These are phyloP conservation scores for Xylariaceae sp. DNA, from an alignment of 2,329 filamentous ascomycete genomes.

Conservation along the genomic window DNA sequence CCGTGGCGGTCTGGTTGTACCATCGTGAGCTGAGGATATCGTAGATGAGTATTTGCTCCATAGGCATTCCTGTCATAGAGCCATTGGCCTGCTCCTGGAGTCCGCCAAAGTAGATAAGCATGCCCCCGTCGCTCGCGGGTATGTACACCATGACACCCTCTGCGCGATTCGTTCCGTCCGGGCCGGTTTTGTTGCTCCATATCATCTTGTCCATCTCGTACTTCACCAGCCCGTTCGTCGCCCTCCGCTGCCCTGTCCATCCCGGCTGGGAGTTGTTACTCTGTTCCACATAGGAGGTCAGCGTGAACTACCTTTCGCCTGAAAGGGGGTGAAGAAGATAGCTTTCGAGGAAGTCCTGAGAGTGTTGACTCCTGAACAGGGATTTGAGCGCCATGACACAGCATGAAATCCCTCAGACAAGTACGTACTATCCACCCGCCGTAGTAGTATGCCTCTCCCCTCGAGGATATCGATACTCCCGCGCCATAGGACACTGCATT, in stretches of 20 bases:
- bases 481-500: constrained; percentile 48
- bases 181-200: constrained; percentile 47
- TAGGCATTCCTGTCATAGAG: constrained; percentile 34
- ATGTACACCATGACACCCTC: constrained; percentile 55
- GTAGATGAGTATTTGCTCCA: constrained; percentile 49
- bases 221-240: constrained; percentile 44
- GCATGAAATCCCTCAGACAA: no score
- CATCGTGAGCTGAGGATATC: constrained; percentile 53
- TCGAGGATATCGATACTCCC: constrained; percentile 44
- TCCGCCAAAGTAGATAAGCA: constrained; percentile 57
- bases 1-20: constrained; percentile 51
- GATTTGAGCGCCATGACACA: no score
- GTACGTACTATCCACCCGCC: constrained; percentile 60
- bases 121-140: constrained; percentile 50
- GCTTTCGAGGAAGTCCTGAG: no score
- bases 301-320: no score
- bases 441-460: constrained; percentile 53
- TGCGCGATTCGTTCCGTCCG: constrained; percentile 44
- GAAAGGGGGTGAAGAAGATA: no score
- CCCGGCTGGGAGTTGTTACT: constrained; percentile 44
- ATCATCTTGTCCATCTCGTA: constrained; percentile 47
- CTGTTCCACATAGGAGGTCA: no score
- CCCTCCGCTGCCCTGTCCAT: constrained; percentile 41
- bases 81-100: constrained; percentile 43
- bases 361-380: no score